phyloP scores from a whole-genome alignment of 2,329 filamentous ascomycete species.

The Paecilomyces niveus region DNA sequence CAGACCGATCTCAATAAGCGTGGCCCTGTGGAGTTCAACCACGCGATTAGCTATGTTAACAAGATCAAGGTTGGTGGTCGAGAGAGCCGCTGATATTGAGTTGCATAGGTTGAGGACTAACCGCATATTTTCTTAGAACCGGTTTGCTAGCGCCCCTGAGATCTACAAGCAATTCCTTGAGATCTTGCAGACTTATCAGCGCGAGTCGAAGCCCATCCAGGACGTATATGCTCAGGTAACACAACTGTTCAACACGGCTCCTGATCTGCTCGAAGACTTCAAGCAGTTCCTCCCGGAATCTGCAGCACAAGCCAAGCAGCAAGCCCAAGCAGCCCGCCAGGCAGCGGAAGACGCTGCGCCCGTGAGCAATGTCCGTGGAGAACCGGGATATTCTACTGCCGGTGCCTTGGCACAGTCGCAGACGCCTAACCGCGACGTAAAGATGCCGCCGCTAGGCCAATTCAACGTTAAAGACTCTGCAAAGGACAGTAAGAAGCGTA shows the following conservation, averaged over 20 bases:
- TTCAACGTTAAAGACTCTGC: slow-evolving; percentile 79
- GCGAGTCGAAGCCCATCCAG: slow-evolving; percentile 96
- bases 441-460: slow-evolving; percentile 89
- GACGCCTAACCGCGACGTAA: slow-evolving; percentile 47
- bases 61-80: slow-evolving; percentile 86
- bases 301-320: slow-evolving; percentile 60
- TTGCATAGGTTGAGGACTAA: neutral
- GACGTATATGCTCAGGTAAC: slow-evolving; percentile 98
- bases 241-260: slow-evolving; percentile 82
- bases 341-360: slow-evolving; percentile 62
- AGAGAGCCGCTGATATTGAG: neutral
- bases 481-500: slow-evolving; percentile 87
- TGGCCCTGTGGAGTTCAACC: slow-evolving; percentile 96
- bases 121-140: slow-evolving; percentile 56
- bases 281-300: slow-evolving; percentile 98
- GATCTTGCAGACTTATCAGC: slow-evolving; percentile 95
- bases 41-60: slow-evolving; percentile 98
- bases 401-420: slow-evolving; percentile 40
- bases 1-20: slow-evolving; percentile 64
- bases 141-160: slow-evolving; percentile 91
- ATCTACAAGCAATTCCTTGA: slow-evolving; percentile 99
- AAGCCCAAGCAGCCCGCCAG: slow-evolving; percentile 50
- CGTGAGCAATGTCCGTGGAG: slow-evolving; percentile 56
- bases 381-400: slow-evolving; percentile 38
- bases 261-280: slow-evolving; percentile 93